phyloP scores from a whole-genome alignment of 2,329 filamentous ascomycete species.

The Colletotrichum navitas region DNA sequence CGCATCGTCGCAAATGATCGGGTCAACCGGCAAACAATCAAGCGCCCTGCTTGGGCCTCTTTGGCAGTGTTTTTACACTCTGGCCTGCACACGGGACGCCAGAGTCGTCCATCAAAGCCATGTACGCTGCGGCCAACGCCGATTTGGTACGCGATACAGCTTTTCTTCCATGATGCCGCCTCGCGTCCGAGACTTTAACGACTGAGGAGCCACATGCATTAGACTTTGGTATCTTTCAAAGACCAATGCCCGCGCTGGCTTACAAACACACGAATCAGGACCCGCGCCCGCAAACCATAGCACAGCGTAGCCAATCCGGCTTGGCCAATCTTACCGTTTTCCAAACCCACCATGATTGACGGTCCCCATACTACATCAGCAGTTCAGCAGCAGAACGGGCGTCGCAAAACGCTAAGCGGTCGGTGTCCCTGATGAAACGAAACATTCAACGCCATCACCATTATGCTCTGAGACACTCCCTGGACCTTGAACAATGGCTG shows the following conservation, averaged over 20 bases:
- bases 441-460: conserved; percentile 35
- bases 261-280: background rate
- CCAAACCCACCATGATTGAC: conserved; percentile 3
- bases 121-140: conserved; percentile 9
- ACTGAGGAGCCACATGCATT: background rate
- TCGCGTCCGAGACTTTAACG: background rate
- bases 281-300: conserved; percentile 23
- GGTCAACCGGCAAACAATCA: conserved; percentile 20
- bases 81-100: background rate
- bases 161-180: conserved; percentile 2
- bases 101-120: conserved; percentile 15
- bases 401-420: conserved; percentile 36
- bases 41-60: conserved; percentile 22
- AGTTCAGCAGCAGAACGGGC: conserved; percentile 26
- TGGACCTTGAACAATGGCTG: conserved; percentile 1
- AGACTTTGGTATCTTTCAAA: conserved; percentile 18
- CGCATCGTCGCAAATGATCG: conserved; percentile 9
- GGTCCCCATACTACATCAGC: conserved; percentile 26
- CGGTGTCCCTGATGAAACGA: conserved; percentile 35
- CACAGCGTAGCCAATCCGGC: conserved; percentile 17
- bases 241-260: conserved; percentile 25
- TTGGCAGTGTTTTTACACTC: background rate
- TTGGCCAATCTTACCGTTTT: background rate
- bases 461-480: conserved; percentile 30
- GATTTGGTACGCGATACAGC: background rate